Conservation (phyloP, 345 rosid species). For the Populus deltoides region DNA sequence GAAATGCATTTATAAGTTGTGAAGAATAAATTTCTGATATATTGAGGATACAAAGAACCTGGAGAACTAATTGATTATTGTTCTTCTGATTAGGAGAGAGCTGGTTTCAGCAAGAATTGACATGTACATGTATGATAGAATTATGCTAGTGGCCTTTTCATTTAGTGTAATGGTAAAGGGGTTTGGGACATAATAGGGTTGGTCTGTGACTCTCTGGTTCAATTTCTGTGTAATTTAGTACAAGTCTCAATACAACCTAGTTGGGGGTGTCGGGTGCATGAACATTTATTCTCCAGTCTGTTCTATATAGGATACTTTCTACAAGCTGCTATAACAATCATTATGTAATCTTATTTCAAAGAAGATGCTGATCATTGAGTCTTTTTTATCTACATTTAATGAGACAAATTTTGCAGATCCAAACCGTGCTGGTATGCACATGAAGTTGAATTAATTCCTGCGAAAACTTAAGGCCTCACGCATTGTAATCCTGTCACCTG, state of each 20-base stretch:
- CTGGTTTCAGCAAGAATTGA: neutral
- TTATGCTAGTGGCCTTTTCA: neutral
- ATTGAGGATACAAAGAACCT: no score
- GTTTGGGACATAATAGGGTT: neutral
- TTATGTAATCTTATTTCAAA: neutral
- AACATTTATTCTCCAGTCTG: neutral
- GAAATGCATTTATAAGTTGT: neutral
- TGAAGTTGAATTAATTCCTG: slow-evolving; percentile 85
- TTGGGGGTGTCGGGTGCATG: neutral
- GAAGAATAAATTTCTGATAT: no score
- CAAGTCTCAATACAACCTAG: neutral
- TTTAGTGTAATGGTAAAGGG: neutral
- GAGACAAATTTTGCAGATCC: slow-evolving; percentile 58
- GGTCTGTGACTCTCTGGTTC: neutral
- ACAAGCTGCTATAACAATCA: neutral
- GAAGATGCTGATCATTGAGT: neutral
- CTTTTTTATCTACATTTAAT: neutral
- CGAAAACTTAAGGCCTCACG: slow-evolving; percentile 73
- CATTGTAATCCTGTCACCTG: slow-evolving; percentile 85
- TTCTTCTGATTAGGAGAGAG: neutral
- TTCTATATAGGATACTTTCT: neutral
- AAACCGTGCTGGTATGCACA: slow-evolving; percentile 93
- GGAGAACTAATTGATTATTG: no score
- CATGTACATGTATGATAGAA: neutral
- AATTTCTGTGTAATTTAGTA: neutral